These are phyloP conservation scores for Petunia secreta DNA, from an alignment of 257 asterid species.

Conservation along the genomic window DNA sequence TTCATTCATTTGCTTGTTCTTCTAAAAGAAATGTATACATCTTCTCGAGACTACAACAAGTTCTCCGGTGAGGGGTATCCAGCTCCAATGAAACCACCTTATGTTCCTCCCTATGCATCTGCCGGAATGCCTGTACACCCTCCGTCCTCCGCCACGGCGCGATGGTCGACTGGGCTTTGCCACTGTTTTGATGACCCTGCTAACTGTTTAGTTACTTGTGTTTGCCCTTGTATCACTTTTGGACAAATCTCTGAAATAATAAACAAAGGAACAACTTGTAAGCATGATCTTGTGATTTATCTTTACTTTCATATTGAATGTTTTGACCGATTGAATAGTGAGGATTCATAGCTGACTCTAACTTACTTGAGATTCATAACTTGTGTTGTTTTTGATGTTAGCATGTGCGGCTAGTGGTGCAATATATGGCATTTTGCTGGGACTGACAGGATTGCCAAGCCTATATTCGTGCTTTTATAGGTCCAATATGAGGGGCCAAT, in stretches of 20 bases:
- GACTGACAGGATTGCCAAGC: conserved; percentile 29
- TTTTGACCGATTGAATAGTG: neutral
- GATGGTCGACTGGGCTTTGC: conserved; percentile 33
- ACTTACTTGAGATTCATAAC: neutral
- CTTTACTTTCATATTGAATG: neutral
- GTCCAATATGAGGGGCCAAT: conserved; percentile 36
- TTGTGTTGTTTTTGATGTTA: neutral
- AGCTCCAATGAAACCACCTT: conserved; percentile 15
- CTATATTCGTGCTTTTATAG: conserved; percentile 35
- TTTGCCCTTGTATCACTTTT: conserved; percentile 36
- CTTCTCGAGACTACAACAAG: neutral
- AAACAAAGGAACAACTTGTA: conserved; percentile 33
- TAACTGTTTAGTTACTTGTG: conserved; percentile 30
- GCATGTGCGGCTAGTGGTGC: conserved; percentile 35
- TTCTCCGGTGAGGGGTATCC: conserved; percentile 23
- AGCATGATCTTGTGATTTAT: neutral
- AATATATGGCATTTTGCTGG: conserved; percentile 21
- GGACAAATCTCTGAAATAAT: conserved; percentile 33
- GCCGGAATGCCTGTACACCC: conserved; percentile 10
- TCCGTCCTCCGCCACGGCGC: neutral
- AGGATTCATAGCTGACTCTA: neutral
- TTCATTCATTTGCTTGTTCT: neutral
- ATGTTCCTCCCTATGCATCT: conserved; percentile 27
- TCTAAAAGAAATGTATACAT: conserved; percentile 16
- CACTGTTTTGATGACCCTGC: conserved; percentile 36